phyloP scores from a whole-genome alignment of 164 flowering plant genomes.

The Sedum album region DNA sequence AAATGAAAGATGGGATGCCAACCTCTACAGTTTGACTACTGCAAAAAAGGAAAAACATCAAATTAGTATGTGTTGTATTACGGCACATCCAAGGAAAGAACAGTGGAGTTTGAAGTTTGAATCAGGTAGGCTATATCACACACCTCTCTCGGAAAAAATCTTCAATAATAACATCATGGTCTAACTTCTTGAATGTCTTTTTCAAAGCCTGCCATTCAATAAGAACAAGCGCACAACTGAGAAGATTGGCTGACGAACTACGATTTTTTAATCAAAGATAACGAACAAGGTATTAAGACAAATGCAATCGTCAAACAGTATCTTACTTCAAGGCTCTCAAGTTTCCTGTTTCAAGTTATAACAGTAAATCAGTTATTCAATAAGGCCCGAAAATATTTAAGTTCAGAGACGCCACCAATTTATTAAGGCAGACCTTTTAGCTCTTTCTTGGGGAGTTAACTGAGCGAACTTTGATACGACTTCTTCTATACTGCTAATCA shows the following conservation, averaged over 20 bases:
- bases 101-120: not conserved
- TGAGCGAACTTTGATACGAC: slow-evolving; percentile 78
- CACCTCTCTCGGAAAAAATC: slow-evolving; percentile 73
- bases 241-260: not conserved
- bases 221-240: slow-evolving; percentile 11
- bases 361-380: slow-evolving; percentile 10
- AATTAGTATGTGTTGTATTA: not conserved
- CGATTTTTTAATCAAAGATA: not conserved
- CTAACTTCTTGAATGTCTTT: slow-evolving; percentile 85
- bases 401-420: not conserved
- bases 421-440: slow-evolving; percentile 53
- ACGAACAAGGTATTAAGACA: not conserved
- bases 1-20: not conserved
- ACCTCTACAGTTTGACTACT: slow-evolving; percentile 38
- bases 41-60: slow-evolving; percentile 15
- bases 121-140: not conserved
- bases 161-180: slow-evolving; percentile 69
- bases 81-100: not conserved
- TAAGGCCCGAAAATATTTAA: slow-evolving; percentile 7
- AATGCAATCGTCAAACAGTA: not conserved
- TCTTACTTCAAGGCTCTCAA: slow-evolving; percentile 91
- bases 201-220: slow-evolving; percentile 46
- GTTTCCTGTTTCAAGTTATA: slow-evolving; percentile 53
- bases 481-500: slow-evolving; percentile 60
- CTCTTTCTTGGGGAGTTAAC: slow-evolving; percentile 82